phyloP scores from a whole-genome alignment of 2,329 filamentous ascomycete genomes.

The Ceratocystis destructans region DNA sequence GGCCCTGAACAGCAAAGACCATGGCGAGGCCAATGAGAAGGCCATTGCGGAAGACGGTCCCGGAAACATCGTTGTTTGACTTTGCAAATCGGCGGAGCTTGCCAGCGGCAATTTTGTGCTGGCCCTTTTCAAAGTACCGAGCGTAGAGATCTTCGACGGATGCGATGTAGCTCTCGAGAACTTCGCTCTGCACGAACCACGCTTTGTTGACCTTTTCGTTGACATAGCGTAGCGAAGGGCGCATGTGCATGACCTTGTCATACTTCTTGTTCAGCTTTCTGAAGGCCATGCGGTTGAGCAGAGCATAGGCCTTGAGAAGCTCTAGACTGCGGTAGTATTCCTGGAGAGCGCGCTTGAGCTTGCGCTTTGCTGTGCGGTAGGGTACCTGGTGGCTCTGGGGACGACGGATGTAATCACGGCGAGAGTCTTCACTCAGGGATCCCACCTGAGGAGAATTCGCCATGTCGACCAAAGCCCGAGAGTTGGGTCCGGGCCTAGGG shows the following conservation, averaged over 20 bases:
- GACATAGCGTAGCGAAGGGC: constrained; percentile 69
- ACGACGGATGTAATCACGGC: constrained; percentile 39
- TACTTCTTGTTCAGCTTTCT: constrained; percentile 99
- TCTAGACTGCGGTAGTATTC: constrained; percentile 91
- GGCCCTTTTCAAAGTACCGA: constrained; percentile 84
- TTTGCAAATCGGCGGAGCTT: constrained; percentile 65
- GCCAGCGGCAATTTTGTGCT: constrained; percentile 77
- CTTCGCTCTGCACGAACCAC: constrained; percentile 82
- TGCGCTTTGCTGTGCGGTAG: constrained; percentile 77
- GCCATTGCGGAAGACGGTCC: constrained; percentile 47
- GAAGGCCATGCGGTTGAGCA: constrained; percentile 85
- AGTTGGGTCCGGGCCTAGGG: constrained; percentile 42
- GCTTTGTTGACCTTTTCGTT: constrained; percentile 80
- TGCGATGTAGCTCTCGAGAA: constrained; percentile 66
- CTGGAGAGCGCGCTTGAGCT: constrained; percentile 78
- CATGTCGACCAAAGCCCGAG: constrained; percentile 45
- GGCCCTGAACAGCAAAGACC: constrained; percentile 52
- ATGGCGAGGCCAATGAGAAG: constrained; percentile 54
- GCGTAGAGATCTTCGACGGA: constrained; percentile 84
- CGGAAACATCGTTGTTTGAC: constrained; percentile 32
- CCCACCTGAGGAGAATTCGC: constrained; percentile 34
- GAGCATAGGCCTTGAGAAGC: constrained; percentile 76
- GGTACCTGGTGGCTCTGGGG: constrained; percentile 46
- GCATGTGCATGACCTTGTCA: constrained; percentile 74
- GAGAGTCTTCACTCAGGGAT: constrained; percentile 24